Percentiles rank a stretch among this genome's conserved stretches.
Conservation (phyloP, 1,284 basidiomycete species). For the Jaminaea rosea region DNA sequence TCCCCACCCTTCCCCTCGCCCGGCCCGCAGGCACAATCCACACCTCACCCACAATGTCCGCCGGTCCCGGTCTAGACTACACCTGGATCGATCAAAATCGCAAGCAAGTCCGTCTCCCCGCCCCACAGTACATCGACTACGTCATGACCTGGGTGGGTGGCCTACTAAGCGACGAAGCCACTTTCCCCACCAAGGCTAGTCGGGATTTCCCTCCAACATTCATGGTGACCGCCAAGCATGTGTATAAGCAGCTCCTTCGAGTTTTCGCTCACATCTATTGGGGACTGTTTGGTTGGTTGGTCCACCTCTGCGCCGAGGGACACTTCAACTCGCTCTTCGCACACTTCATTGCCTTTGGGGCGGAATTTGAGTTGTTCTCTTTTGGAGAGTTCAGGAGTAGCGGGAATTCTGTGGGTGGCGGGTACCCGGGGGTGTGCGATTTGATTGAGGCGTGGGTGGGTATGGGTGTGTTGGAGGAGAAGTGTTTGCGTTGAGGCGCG, state of each 20-base stretch:
- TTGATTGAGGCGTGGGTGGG: conserved; percentile 85
- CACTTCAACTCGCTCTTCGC: conserved; percentile 98
- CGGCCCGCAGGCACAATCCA: too few species aligned
- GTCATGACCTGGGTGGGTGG: conserved; percentile 98
- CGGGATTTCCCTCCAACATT: conserved; percentile 83
- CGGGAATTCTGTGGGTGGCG: conserved; percentile 20
- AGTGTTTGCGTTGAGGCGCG: conserved; percentile 6
- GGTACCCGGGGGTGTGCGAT: conserved; percentile 60
- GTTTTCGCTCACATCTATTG: conserved; percentile 98
- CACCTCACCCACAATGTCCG: conserved; percentile 85
- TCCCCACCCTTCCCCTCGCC: too few species aligned
- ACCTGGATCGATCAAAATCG: conserved; percentile 84
- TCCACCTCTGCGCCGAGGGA: conserved; percentile 87
- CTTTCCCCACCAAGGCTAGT: conserved; percentile 94
- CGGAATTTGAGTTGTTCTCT: conserved; percentile 70
- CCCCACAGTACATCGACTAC: conserved; percentile 96
- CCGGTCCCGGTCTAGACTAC: conserved; percentile 82
- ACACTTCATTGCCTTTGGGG: conserved; percentile 82
- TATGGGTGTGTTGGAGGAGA: conserved; percentile 59
- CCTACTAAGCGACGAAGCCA: conserved; percentile 77
- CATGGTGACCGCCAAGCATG: conserved; percentile 84
- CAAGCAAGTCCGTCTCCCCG: conserved; percentile 83
- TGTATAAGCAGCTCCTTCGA: conserved; percentile 90
- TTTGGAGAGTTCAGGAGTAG: conserved; percentile 61
- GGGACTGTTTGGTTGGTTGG: conserved; percentile 78